Base-by-base conservation (phyloP, 176 grass and related monocot species). In the Juncus effusus region DNA sequence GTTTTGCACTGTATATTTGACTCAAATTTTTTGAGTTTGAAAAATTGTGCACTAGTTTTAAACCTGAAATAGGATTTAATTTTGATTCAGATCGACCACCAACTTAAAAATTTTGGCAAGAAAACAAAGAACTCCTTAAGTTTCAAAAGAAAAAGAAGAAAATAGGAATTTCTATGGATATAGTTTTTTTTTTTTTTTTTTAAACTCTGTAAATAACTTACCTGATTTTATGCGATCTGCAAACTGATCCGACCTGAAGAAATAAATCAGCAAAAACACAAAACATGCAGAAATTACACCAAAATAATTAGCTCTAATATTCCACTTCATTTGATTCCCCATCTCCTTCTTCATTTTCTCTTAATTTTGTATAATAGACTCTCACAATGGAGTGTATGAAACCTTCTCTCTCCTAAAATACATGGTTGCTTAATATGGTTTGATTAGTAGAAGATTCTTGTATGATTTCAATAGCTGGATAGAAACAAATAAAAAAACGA, bases 231-330 rank as follows among this genome's bases (percentile, higher is more conserved):
- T 14, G 28, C 7, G 52, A 59, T 71, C 56, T 39, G 54, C 3
- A 42, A 71, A 71, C 13, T 71, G 67, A 71, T 71, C 67, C 6
- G 38, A 55, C 37, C 9, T 59, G 16, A 55, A 71, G 37, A 71
- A 71, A 58, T 71, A 71, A 15, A 71, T 40, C 36, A 71, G 15
- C 13, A 71, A 55, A 58, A 71, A 41, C 42, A 71, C 14, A 28
- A 71, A 59, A 37, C 67, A 71, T 57, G 54, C 9, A 13, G 53
- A 56, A 9, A 71, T 54, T 59, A 59, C 19, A 16, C 35, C 54
- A 42, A 71, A 12, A 16, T 71, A 71, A 58, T 71, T 71, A 28
- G 38, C 40, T 71, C 67, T 57, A 59, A 71, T 63, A 7, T 65
- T 37, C 42, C 13, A 10, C 38, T 14, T 28, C 7, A 47, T 69